Evolutionary conservation across 345 rosid genomes (phyloP).

Genomic region (Abelmoschus esculentus): DNA sequence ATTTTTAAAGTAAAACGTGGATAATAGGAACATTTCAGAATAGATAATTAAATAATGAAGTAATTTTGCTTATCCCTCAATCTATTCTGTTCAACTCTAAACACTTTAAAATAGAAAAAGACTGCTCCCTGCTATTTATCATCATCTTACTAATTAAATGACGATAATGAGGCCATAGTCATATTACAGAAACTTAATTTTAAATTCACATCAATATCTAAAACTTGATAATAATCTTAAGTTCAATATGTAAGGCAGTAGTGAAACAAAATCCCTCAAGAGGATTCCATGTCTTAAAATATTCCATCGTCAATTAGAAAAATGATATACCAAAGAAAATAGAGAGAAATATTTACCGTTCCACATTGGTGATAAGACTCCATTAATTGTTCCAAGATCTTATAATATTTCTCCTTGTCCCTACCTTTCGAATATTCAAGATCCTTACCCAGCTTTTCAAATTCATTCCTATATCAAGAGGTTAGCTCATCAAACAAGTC

Average conservation of each 20-base stretch:
- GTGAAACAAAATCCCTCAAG: neutral
- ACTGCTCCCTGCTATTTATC: neutral
- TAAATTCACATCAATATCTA: neutral
- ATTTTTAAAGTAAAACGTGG: neutral
- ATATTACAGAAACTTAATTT: neutral
- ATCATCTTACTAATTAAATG: neutral
- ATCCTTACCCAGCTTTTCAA: constrained; percentile 66
- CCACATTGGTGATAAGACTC: constrained; percentile 59
- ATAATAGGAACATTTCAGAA: neutral
- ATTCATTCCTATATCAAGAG: constrained; percentile 43
- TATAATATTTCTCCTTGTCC: constrained; percentile 58
- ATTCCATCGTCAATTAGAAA: neutral
- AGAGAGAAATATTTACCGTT: constrained; percentile 37
- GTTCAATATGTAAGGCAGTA: neutral
- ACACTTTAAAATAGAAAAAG: neutral
- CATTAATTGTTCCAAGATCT: constrained; percentile 45
- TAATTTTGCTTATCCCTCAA: neutral
- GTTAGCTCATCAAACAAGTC: neutral
- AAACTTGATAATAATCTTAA: constrained; percentile 1
- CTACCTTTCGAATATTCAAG: constrained; percentile 61
- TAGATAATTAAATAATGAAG: neutral
- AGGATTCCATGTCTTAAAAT: neutral
- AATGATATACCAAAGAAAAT: neutral
- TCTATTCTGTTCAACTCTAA: neutral
- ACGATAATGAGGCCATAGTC: neutral